phyloP scores from a whole-genome alignment of 2,329 filamentous ascomycete genomes.

The Diaporthe sp. region DNA sequence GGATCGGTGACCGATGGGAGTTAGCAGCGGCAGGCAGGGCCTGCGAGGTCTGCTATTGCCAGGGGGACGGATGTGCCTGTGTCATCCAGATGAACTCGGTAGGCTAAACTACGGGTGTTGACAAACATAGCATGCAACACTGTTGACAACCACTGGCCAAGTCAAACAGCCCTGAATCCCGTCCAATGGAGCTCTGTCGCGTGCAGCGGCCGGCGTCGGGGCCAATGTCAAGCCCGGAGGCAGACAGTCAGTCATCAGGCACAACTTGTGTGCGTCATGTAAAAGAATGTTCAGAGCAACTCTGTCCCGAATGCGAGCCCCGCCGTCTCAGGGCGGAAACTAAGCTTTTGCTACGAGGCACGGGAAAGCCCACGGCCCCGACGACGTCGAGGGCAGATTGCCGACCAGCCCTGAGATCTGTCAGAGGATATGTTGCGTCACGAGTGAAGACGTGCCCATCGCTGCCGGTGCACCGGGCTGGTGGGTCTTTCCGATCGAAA shows the following conservation, averaged over 20 bases:
- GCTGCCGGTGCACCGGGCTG: constrained; percentile 3
- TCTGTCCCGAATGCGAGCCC: not conserved
- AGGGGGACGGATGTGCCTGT: not conserved
- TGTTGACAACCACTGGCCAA: not conserved
- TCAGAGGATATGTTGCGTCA: constrained; percentile 17
- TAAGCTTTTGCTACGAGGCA: not conserved
- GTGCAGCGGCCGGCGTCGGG: constrained; percentile 4
- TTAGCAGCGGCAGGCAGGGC: not conserved
- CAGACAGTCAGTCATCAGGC: not conserved
- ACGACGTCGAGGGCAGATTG: constrained; percentile 4
- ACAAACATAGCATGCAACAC: not conserved
- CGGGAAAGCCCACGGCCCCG: not conserved
- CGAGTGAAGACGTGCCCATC: constrained; percentile 18
- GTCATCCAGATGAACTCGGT: not conserved
- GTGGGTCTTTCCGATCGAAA: constrained; percentile 14
- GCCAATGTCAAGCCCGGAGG: not conserved
- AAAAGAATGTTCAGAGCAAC: not conserved
- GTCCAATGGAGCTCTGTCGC: not conserved
- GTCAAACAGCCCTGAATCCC: constrained; percentile 14
- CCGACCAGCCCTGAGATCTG: constrained; percentile 1
- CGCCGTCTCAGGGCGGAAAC: not conserved
- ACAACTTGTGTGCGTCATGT: not conserved
- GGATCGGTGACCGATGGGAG: not conserved
- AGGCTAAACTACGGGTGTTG: constrained; percentile 11
- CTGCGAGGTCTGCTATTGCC: not conserved